Base-by-base conservation (phyloP, 106 monocot genomes). In the Triglochin maritima region DNA sequence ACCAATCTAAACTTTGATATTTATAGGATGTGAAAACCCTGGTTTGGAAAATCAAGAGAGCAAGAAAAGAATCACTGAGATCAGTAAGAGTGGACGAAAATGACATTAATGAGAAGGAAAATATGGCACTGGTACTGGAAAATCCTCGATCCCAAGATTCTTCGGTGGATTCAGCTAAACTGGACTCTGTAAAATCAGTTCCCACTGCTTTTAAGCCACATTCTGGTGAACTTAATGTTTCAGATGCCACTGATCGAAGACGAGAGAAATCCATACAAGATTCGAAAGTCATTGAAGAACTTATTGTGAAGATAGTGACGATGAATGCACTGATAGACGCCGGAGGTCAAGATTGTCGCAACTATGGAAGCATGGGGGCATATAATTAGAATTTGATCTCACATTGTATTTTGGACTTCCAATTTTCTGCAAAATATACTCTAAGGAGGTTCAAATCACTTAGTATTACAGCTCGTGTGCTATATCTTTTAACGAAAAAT, bases 221-320 rank as follows among this genome's bases (percentile, higher is more conserved):
- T 9, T 7, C 56, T 52, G 9, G 29, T 15, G 17, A 61, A 50
- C 57, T 46, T 47, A 9, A 54, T 49, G 11, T 44, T 17, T 5
- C 60, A 45, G 17, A 72, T n/a, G 9, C 5, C 63, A n/a, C 12
- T 46, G 17, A 55, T n/a, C 61, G 50, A 29, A 56, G 49, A 6
- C 9, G 44, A 50, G 50, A 73, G 54, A 54, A 60, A 49, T 13
- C 55, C 17, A 65, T 54, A 56, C 59, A 64, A 64, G 56, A 17
- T 66, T 6, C 50, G 6, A 63, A 58, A 60, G 65, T 63, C 4
- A 17, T 70, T 11, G 79, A 76, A 41, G 75, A 62, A 13, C 64
- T 82, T 48, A 71, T 94, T 57, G 77, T 69, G 90, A 90, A 81
- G 89, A 84, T 59, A 89, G 94, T 62, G 89, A 84, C 12, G 82